These are phyloP conservation scores for Scutellaria barbata DNA, from an alignment of 257 asterid genomes.

Conservation along the genomic window DNA sequence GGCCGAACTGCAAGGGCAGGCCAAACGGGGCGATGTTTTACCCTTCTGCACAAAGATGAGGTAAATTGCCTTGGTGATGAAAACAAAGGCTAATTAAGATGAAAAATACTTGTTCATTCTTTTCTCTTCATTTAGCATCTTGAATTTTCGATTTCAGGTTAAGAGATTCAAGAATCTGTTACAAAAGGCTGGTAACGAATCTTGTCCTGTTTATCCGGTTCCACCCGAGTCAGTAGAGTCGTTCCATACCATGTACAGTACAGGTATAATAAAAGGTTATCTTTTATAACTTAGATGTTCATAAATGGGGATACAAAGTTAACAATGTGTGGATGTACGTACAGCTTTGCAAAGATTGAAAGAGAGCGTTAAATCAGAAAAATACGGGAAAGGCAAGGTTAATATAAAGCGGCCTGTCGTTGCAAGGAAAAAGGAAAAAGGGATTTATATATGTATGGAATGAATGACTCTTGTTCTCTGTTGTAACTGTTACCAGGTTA, in stretches of 20 bases:
- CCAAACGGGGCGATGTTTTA: constrained; percentile 77
- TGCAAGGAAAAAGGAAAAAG: constrained; percentile 34
- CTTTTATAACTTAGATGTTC: background rate
- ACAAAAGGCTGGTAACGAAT: constrained; percentile 65
- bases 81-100: background rate
- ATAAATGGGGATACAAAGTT: background rate
- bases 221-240: constrained; percentile 67
- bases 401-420: constrained; percentile 35
- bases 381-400: constrained; percentile 47
- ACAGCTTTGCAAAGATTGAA: constrained; percentile 80
- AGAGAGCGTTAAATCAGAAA: constrained; percentile 63
- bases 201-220: constrained; percentile 64
- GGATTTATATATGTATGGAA: constrained; percentile 1
- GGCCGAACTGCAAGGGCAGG: constrained; percentile 97
- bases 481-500: background rate
- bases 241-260: constrained; percentile 49
- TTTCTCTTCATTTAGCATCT: background rate
- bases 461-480: background rate
- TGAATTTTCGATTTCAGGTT: constrained; percentile 52
- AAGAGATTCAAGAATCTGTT: constrained; percentile 62
- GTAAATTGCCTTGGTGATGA: constrained; percentile 35
- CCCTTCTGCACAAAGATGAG: constrained; percentile 73
- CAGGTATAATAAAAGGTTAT: constrained; percentile 45
- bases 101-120: background rate
- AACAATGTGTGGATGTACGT: constrained; percentile 6